Percentiles rank a stretch among this genome's conserved stretches.
Conservation (phyloP, 345 rosid species). For the Abelmoschus esculentus region DNA sequence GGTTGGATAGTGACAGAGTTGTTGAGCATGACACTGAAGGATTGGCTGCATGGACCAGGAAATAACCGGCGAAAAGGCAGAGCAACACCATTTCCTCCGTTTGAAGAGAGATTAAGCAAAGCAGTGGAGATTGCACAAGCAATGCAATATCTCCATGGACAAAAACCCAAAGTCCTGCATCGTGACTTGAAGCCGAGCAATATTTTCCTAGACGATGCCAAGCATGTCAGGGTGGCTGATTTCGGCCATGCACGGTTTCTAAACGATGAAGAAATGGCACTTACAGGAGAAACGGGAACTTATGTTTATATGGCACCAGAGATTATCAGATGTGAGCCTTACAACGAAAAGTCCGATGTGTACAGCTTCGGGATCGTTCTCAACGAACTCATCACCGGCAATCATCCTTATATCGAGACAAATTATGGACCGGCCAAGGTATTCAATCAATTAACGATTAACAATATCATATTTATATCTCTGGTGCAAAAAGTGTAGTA, state of each 20-base stretch:
- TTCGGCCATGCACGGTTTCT: conserved; percentile 59
- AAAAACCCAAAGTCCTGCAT: conserved; percentile 48
- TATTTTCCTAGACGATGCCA: conserved; percentile 42
- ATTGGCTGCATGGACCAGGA: conserved; percentile 50
- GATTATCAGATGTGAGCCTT: conserved; percentile 52
- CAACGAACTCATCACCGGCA: conserved; percentile 43
- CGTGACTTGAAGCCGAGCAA: conserved; percentile 66
- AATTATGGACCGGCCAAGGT: conserved; percentile 39
- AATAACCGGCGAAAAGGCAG: conserved; percentile 21
- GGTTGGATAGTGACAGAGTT: conserved; percentile 53
- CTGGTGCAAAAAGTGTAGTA: background rate
- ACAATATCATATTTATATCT: background rate
- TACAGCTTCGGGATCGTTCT: conserved; percentile 47
- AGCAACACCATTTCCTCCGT: conserved; percentile 33
- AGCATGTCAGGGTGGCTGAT: conserved; percentile 49
- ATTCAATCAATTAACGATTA: background rate
- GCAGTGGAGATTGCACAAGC: conserved; percentile 58
- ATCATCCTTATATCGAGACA: conserved; percentile 39
- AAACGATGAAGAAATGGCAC: conserved; percentile 38
- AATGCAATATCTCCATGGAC: conserved; percentile 61
- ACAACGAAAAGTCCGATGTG: conserved; percentile 50
- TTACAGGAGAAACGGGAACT: conserved; percentile 63
- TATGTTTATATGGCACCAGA: conserved; percentile 60
- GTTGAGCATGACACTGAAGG: conserved; percentile 38
- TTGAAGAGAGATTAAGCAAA: conserved; percentile 28